Conservation (phyloP, 805 yeast genomes). For the Pachysolen tannophilus region DNA sequence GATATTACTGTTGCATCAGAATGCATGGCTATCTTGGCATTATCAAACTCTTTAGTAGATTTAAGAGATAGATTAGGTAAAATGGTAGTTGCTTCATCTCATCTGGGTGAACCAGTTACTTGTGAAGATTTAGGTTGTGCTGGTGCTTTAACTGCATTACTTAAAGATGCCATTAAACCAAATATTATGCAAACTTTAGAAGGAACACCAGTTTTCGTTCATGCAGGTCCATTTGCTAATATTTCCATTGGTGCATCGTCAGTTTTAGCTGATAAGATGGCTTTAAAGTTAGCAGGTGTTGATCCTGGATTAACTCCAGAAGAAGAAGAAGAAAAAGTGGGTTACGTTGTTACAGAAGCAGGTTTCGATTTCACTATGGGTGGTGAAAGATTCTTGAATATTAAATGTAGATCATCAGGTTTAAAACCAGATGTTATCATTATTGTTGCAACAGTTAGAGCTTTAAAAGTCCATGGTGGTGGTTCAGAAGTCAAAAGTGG, state of each 20-base stretch:
- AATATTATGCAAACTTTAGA: slow-evolving; percentile 95
- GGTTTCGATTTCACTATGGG: slow-evolving; percentile 99
- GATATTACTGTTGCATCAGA: slow-evolving; percentile 96
- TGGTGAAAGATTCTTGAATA: slow-evolving; percentile 94
- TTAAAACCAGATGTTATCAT: slow-evolving; percentile 84
- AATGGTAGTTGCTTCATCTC: slow-evolving; percentile 81
- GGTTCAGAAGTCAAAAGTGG: slow-evolving; percentile 97
- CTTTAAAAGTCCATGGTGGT: slow-evolving; percentile 96
- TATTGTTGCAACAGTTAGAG: slow-evolving; percentile 92
- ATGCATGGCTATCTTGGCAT: slow-evolving; percentile 91
- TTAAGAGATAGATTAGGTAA: slow-evolving; percentile 83
- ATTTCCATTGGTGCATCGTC: slow-evolving; percentile 96
- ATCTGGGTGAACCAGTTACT: slow-evolving; percentile 73
- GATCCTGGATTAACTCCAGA: slow-evolving; percentile 30
- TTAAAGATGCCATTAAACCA: slow-evolving; percentile 95
- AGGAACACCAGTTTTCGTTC: slow-evolving; percentile 96
- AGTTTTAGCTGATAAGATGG: slow-evolving; percentile 87
- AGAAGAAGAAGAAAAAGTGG: slow-evolving; percentile 36
- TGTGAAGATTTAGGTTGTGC: slow-evolving; percentile 94
- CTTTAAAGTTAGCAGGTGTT: slow-evolving; percentile 79
- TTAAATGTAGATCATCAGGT: slow-evolving; percentile 91
- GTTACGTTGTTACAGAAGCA: slow-evolving; percentile 94
- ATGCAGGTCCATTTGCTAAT: slow-evolving; percentile 98
- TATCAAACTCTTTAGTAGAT: slow-evolving; percentile 69
- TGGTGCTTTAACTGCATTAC: slow-evolving; percentile 89